These are phyloP conservation scores for Fusarium abutilonis DNA, from an alignment of 2,329 filamentous ascomycete species.

Conservation along the genomic window DNA sequence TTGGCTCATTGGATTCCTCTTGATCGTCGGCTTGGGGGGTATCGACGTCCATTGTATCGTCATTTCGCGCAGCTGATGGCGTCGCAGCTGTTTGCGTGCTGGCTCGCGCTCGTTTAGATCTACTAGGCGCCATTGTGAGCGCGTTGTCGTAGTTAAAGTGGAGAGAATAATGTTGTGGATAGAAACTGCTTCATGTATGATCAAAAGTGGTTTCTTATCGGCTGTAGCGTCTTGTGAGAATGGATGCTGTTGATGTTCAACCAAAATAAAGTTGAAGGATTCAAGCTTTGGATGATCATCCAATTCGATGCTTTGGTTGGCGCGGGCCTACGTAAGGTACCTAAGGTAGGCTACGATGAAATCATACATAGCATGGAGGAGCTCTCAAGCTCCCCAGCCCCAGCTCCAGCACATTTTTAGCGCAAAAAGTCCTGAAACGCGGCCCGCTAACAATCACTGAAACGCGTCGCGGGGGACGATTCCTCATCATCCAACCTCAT, in stretches of 20 bases:
- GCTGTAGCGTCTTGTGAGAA: not conserved
- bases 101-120: slow-evolving; percentile 68
- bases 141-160: not conserved
- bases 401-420: slow-evolving; percentile 12
- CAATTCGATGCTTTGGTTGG: slow-evolving; percentile 6
- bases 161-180: not conserved
- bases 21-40: slow-evolving; percentile 65
- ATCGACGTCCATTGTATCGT: slow-evolving; percentile 70
- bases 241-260: not conserved
- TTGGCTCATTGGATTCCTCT: slow-evolving; percentile 33
- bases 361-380: slow-evolving; percentile 19
- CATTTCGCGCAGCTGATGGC: slow-evolving; percentile 62
- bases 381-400: not conserved
- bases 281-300: slow-evolving; percentile 11
- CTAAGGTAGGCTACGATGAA: slow-evolving; percentile 12
- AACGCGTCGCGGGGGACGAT: slow-evolving; percentile 36
- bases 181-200: not conserved
- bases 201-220: not conserved
- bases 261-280: slow-evolving; percentile 17
- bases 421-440: slow-evolving; percentile 25
- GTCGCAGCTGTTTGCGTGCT: slow-evolving; percentile 66
- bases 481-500: not conserved
- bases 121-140: slow-evolving; percentile 69
- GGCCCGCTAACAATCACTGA: slow-evolving; percentile 2
- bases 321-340: not conserved